These are phyloP conservation scores for Pseudocercospora eumusae DNA, from an alignment of 2,329 filamentous ascomycete genomes.

Conservation along the genomic window DNA sequence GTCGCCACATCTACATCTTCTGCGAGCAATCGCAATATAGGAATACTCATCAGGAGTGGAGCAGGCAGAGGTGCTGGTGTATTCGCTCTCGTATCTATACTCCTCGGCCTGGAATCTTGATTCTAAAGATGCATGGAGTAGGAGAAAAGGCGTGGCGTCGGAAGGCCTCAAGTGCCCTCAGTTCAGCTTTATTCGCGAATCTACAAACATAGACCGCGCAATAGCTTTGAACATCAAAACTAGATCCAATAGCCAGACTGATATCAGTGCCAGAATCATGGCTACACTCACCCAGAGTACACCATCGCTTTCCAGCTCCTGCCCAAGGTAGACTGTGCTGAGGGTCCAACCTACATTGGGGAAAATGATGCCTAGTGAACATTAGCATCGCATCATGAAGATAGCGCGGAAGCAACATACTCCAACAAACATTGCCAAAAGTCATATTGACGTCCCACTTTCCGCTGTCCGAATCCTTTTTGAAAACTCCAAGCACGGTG, in stretches of 20 bases:
- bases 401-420: conserved; percentile 4
- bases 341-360: conserved; percentile 66
- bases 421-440: conserved; percentile 26
- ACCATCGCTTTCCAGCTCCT: conserved; percentile 52
- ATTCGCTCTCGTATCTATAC: not conserved
- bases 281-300: conserved; percentile 57
- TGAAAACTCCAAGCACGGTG: conserved; percentile 18
- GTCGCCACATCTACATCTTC: not conserved
- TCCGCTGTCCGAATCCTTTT: conserved; percentile 10
- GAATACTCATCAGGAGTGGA: too few species aligned
- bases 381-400: conserved; percentile 47
- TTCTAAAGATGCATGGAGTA: not conserved
- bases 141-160: too few species aligned
- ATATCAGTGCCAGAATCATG: conserved; percentile 59
- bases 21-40: not conserved
- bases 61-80: too few species aligned
- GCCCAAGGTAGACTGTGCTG: conserved; percentile 59
- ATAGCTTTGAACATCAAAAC: conserved; percentile 55
- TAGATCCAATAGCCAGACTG: conserved; percentile 57
- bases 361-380: conserved; percentile 56
- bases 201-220: conserved; percentile 36
- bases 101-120: not conserved
- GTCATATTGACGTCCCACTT: conserved; percentile 21
- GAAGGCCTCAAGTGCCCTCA: not conserved
- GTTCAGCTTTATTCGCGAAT: conserved; percentile 27